Base-by-base conservation (phyloP, 176 grass and related monocot species). In the Ampelocalamus luodianensis region DNA sequence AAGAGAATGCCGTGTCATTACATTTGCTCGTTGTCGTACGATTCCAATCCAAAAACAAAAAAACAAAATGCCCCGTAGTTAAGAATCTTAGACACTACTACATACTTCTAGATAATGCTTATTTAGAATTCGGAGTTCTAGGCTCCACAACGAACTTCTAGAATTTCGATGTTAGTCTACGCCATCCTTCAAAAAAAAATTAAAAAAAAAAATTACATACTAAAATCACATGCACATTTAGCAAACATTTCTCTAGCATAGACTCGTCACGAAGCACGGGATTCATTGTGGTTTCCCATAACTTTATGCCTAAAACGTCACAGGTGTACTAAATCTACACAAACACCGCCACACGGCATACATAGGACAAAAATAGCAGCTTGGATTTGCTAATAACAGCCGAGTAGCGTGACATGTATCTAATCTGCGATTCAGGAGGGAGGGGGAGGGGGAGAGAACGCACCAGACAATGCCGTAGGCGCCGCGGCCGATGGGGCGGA, bases 381-480 rank as follows among this genome's bases (percentile, higher is more conserved):
- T 67, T 34, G 22, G 72, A 76, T 77, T 85, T 23, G 61, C 62
- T 15, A 76, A 43, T 32, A 67, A 42, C 46, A 3, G 45, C 59
- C 17, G 29, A 6, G 51, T 3, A 43, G 37, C 29, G 16, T 26
- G 32, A 3, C 72, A 32, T 17, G 48, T 9, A 66, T 22, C 16
- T 20, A 66, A 84, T 43, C 60, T 3, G 66, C 48, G 81, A 49
- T 22, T 60, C 32, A 50, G 55, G 59, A 50, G 40, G 29, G 34
- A 4, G 36, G 15, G 55, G 66, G 17, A 12, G 75, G 65, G 48
- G 66, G 17, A 9, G 71, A 71, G 40, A 74, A 82, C 95, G 88
- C 82, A 97, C 95, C 95, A 97, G 80, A 97, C 92, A 93, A 97
- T 95, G 87, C 95, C 95, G 81, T 97, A 97, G 85, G 95, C 92